Evolutionary conservation across 306 rosid species (phyloP).

Genomic region (Dicorynia guianensis): DNA sequence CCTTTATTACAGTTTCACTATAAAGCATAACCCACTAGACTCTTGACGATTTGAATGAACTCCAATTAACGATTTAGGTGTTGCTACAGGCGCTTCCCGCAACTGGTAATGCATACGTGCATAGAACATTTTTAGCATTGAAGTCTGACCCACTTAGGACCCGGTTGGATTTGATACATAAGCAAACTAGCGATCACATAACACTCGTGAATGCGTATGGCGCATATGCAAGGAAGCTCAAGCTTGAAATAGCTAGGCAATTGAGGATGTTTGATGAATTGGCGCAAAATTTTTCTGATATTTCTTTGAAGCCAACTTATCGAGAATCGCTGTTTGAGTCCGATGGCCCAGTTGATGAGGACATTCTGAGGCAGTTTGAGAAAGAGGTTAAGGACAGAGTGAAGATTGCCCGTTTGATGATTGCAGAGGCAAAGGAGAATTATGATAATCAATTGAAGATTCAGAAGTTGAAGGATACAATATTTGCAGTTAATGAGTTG

Average conservation of each 20-base stretch:
- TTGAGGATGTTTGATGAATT: constrained; percentile 88
- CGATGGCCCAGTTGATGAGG: constrained; percentile 87
- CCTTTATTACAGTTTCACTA: constrained; percentile 34
- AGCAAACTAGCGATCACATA: constrained; percentile 93
- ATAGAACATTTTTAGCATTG: constrained; percentile 86
- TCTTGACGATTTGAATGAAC: constrained; percentile 12
- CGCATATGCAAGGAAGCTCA: constrained; percentile 97
- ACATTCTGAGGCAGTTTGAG: constrained; percentile 88
- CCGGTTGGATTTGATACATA: constrained; percentile 85
- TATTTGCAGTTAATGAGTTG: constrained; percentile 90
- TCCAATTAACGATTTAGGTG: constrained; percentile 33
- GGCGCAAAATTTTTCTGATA: constrained; percentile 73
- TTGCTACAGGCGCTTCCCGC: constrained; percentile 77
- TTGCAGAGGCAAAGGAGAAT: constrained; percentile 87
- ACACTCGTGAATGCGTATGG: constrained; percentile 96
- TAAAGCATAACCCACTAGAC: constrained; percentile 28
- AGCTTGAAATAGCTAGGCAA: constrained; percentile 92
- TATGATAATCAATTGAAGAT: constrained; percentile 94
- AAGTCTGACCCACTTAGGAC: constrained; percentile 93
- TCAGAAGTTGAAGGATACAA: constrained; percentile 97
- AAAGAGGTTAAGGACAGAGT: constrained; percentile 98
- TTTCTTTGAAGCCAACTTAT: constrained; percentile 69
- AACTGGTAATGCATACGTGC: constrained; percentile 83
- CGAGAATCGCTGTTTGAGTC: constrained; percentile 70
- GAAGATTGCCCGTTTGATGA: constrained; percentile 78